Percentiles rank a stretch among this genome's conserved stretches.
phyloP scores from a whole-genome alignment of 148 eudicot genomes.

The Pharnaceum exiguum region DNA sequence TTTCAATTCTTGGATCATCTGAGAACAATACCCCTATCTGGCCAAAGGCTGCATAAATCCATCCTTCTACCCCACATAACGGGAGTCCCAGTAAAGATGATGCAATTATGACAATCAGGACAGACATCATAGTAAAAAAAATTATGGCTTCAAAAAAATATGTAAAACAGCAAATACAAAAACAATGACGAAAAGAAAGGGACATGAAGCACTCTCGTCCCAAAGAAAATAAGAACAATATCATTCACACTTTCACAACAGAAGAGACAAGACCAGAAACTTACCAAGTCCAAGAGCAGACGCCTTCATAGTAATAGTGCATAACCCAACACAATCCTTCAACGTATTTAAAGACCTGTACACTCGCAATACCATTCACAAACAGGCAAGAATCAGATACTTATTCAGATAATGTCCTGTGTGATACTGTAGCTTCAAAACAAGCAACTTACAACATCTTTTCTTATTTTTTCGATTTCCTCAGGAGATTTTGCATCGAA shows the following conservation, averaged over 20 bases:
- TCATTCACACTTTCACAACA: background rate
- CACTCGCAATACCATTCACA: background rate
- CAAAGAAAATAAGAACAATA: background rate
- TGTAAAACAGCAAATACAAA: too few species aligned
- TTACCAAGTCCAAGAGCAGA: conserved; percentile 97
- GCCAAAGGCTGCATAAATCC: too few species aligned
- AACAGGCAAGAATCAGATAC: background rate
- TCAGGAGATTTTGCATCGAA: conserved; percentile 66
- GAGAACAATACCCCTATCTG: too few species aligned
- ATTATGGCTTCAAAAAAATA: too few species aligned
- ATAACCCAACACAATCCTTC: conserved; percentile 98
- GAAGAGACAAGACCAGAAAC: background rate
- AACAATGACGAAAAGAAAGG: background rate
- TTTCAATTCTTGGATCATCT: too few species aligned
- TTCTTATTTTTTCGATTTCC: conserved; percentile 64
- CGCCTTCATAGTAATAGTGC: conserved; percentile 99
- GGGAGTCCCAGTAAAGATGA: too few species aligned
- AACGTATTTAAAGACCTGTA: conserved; percentile 68
- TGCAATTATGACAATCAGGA: too few species aligned
- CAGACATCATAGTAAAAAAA: too few species aligned
- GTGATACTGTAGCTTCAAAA: background rate
- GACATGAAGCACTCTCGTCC: background rate
- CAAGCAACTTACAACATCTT: conserved; percentile 75
- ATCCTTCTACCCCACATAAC: too few species aligned
- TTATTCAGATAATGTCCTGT: background rate